Evolutionary conservation across 2,329 filamentous ascomycete genomes (phyloP), one percentile per base, ranked within the genome.

Genomic region (Aspergillus quadricinctus): DNA sequence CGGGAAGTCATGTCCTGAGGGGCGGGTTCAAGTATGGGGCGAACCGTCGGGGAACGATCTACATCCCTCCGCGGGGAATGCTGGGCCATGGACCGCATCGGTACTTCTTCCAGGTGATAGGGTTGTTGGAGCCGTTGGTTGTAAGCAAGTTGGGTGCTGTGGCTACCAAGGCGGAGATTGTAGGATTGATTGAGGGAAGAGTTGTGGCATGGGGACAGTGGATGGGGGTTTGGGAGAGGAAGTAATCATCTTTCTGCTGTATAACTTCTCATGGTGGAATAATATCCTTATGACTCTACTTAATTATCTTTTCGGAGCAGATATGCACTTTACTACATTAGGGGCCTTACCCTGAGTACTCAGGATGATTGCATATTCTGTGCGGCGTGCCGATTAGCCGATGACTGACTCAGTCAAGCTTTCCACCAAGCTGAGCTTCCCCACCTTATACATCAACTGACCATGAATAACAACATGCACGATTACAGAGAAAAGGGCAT

Each of bases 61-160:
- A 82, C 58, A 70, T 77, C 3, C 70, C 76, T 0, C 80, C 81
- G 1, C 66, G 73, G 9, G 79, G 80, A 21, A 66, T 81, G 40
- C 63, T 80, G 51, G 81, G 81, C 28, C 78, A 83, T 61, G 81
- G 81, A 0, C 72, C 74, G 27, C 80, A 83, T 66, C 71, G 81
- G 55, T 84, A 82, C 54, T 80, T 81, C 66, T 83, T 75, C 56
- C 71, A 79, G 58, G 64, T 83, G n/a, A 64, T 83, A 50, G 80
- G 78, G 4, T 64, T 83, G 52, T 78, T 69, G 7, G 72, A 78
- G 53, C 67, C 72, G 7, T 61, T 83, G 28, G 72, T 78, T 54
- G 61, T 66, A 19, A 64, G 59, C 2, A 64, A 75, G 35, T 59
- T 80, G 46, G 72, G 68, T 23, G 62, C 69, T 1, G 67, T 71